phyloP scores from a whole-genome alignment of 2,329 filamentous ascomycete species.

The Penicillium sp. region DNA sequence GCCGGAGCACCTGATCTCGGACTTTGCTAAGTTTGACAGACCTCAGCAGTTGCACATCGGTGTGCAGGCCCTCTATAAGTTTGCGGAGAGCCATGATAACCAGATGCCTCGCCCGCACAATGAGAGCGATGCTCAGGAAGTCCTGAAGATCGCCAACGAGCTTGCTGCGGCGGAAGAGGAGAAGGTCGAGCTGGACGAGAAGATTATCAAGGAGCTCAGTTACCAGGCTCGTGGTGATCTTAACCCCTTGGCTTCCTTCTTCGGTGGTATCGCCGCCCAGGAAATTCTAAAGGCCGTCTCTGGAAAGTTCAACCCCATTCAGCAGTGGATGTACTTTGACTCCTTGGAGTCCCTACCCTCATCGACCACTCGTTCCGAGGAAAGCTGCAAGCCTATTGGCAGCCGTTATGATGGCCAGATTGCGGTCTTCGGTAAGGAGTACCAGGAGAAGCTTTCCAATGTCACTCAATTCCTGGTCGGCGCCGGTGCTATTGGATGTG shows the following conservation, averaged over 20 bases:
- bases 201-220: constrained; percentile 85
- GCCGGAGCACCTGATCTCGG: constrained; percentile 84
- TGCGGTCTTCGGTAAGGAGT: constrained; percentile 89
- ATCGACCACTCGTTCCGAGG: constrained; percentile 69
- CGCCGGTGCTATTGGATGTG: constrained; percentile 93
- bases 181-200: constrained; percentile 81
- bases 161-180: constrained; percentile 65
- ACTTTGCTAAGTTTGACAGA: constrained; percentile 96
- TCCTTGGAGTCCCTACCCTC: constrained; percentile 90
- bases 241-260: constrained; percentile 88
- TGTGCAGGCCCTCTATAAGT: constrained; percentile 86
- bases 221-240: constrained; percentile 92
- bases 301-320: constrained; percentile 93
- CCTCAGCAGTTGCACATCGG: constrained; percentile 88
- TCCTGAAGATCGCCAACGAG: constrained; percentile 69
- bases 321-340: constrained; percentile 96
- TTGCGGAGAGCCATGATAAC: constrained; percentile 65
- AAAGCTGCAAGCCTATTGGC: constrained; percentile 78
- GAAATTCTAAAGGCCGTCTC: constrained; percentile 96
- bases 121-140: constrained; percentile 72
- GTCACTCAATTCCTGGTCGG: constrained; percentile 91
- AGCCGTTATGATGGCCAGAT: constrained; percentile 96
- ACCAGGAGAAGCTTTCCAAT: constrained; percentile 88
- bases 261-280: constrained; percentile 87
- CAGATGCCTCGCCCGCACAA: constrained; percentile 78